Conservation (phyloP, 495 filamentous ascomycete genomes). For the Penicillium pancosmium region DNA sequence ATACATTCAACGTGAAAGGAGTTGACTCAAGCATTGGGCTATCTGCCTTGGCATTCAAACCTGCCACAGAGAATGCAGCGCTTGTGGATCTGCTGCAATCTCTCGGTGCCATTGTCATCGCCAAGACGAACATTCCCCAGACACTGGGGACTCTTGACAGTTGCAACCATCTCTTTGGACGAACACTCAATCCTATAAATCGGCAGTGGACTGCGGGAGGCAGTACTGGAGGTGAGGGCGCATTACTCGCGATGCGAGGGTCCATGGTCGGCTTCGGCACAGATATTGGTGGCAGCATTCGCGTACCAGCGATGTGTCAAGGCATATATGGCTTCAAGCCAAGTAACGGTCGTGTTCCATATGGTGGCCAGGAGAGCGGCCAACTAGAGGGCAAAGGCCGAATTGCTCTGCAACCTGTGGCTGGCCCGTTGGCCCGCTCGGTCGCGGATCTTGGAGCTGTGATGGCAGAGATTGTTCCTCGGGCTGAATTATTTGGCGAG, state of each 20-base stretch:
- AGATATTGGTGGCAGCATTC: constrained; percentile 64
- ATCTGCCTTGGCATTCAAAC: constrained; percentile 53
- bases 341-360: constrained; percentile 58
- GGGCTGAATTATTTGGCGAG: constrained; percentile 46
- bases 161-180: constrained; percentile 55
- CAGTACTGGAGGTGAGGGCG: constrained; percentile 69
- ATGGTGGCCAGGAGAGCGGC: constrained; percentile 48
- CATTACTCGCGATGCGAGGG: constrained; percentile 62
- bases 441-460: constrained; percentile 50
- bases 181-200: constrained; percentile 66
- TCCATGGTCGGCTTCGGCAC: constrained; percentile 69
- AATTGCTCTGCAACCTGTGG: constrained; percentile 48
- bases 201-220: constrained; percentile 60
- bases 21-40: constrained; percentile 63
- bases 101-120: constrained; percentile 59
- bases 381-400: constrained; percentile 40
- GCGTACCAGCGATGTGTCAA: constrained; percentile 62
- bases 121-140: constrained; percentile 69
- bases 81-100: constrained; percentile 43
- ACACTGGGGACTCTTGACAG: constrained; percentile 46
- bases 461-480: constrained; percentile 53
- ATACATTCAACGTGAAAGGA: constrained; percentile 64
- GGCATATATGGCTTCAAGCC: constrained; percentile 65
- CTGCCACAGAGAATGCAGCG: constrained; percentile 47
- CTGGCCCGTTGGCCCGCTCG: constrained; percentile 52